A percentile compares a stretch with the other conserved stretches of the same genome.
phyloP scores from a whole-genome alignment of 2,329 filamentous ascomycete species.

The Monilinia polystroma region DNA sequence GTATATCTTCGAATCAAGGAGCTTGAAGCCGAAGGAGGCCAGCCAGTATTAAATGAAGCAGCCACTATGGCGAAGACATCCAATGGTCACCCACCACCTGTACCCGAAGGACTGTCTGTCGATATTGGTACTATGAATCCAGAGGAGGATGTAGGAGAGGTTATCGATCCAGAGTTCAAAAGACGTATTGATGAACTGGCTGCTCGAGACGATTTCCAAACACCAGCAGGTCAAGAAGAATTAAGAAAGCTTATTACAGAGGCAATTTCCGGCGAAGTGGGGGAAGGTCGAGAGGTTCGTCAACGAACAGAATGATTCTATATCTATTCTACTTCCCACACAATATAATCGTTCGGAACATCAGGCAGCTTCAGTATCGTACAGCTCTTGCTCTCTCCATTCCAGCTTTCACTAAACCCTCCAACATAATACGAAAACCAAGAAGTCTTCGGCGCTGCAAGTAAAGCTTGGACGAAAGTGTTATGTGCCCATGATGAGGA shows the following conservation, averaged over 20 bases:
- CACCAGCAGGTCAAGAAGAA: conserved; percentile 74
- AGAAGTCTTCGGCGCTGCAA: conserved; percentile 47
- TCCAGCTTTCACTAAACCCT: conserved; percentile 49
- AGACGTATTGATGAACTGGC: conserved; percentile 87
- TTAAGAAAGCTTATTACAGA: conserved; percentile 78
- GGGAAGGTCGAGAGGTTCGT: conserved; percentile 64
- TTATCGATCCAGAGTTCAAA: conserved; percentile 79
- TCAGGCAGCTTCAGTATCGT: conserved; percentile 54
- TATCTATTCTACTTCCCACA: conserved; percentile 54
- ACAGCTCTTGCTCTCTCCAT: conserved; percentile 50
- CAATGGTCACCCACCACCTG: conserved; percentile 51
- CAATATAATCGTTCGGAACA: conserved; percentile 53
- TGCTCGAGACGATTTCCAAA: conserved; percentile 77
- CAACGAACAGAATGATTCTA: conserved; percentile 54
- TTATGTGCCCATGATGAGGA: conserved; percentile 52
- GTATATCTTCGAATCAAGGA: conserved; percentile 59
- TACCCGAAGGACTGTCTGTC: conserved; percentile 75
- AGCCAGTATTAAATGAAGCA: neutral
- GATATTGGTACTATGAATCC: conserved; percentile 74
- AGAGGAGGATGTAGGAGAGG: conserved; percentile 59
- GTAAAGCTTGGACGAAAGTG: conserved; percentile 47
- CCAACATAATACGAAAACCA: conserved; percentile 59
- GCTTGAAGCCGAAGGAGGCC: conserved; percentile 28
- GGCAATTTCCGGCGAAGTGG: conserved; percentile 67
- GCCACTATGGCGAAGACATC: neutral